Conservation (phyloP, 352 stramenopile genomes). For the Globisporangium nagaii region DNA sequence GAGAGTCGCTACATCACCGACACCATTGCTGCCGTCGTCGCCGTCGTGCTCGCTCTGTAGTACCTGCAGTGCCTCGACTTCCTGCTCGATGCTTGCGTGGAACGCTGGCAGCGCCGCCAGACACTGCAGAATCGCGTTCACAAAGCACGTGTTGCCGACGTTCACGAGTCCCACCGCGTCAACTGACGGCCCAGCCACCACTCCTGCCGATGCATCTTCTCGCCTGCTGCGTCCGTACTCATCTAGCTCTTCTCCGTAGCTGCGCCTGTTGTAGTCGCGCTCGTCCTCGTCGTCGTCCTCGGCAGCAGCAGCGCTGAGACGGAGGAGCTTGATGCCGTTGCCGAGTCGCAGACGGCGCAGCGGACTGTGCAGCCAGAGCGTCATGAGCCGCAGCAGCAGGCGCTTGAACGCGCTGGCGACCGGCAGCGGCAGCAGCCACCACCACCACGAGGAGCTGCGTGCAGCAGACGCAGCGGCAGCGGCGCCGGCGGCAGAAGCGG, state of each 20-base stretch:
- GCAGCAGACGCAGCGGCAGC: neutral
- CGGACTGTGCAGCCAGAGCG: conserved; percentile 11
- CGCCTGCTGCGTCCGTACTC: neutral
- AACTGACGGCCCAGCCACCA: neutral
- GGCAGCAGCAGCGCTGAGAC: neutral
- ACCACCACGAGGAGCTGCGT: conserved; percentile 6
- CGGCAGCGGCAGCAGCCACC: conserved; percentile 4
- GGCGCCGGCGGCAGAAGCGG: neutral
- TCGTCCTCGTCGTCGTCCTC: neutral
- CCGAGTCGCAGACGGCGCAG: conserved; percentile 8
- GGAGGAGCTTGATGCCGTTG: neutral
- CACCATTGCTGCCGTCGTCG: neutral
- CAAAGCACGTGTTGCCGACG: conserved; percentile 70
- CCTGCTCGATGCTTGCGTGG: conserved; percentile 15
- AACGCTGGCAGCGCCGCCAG: conserved; percentile 43
- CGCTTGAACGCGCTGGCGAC: conserved; percentile 6
- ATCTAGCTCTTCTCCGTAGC: neutral
- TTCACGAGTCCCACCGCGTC: conserved; percentile 47
- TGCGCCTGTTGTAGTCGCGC: neutral
- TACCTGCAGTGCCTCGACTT: conserved; percentile 6
- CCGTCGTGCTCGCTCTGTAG: neutral
- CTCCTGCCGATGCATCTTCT: neutral
- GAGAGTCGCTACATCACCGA: too few species aligned
- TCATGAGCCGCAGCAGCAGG: conserved; percentile 10
- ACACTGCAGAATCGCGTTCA: conserved; percentile 72